Percentiles rank a stretch among this genome's conserved stretches.
Conservation (phyloP, 1,284 basidiomycete genomes). For the Boletus mariae region DNA sequence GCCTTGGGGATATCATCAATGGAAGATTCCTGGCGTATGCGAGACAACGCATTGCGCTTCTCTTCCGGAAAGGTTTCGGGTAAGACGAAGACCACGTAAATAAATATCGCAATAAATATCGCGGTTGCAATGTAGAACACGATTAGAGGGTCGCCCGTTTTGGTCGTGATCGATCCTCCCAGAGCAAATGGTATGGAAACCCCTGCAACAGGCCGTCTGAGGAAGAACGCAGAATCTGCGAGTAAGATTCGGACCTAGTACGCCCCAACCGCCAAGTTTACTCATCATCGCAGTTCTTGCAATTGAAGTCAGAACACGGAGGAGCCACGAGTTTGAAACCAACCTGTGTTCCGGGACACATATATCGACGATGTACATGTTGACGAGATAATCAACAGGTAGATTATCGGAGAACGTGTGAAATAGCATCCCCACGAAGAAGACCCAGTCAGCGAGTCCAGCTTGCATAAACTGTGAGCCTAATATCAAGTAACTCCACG, state of each 20-base stretch:
- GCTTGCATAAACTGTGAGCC: conserved; percentile 15
- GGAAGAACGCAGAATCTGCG: neutral
- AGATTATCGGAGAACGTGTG: conserved; percentile 12
- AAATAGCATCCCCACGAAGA: conserved; percentile 19
- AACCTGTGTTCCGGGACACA: conserved; percentile 29
- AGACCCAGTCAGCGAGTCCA: conserved; percentile 12
- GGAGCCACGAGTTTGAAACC: neutral
- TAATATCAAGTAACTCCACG: conserved; percentile 18
- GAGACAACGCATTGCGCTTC: conserved; percentile 23
- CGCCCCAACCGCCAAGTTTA: conserved; percentile 27
- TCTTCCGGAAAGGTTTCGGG: conserved; percentile 34
- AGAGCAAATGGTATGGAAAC: conserved; percentile 24
- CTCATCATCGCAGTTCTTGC: conserved; percentile 31
- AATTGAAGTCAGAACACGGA: neutral
- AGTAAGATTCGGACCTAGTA: conserved; percentile 20
- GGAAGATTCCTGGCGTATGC: neutral
- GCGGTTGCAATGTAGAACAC: conserved; percentile 26
- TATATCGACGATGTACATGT: conserved; percentile 31
- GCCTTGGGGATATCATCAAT: neutral
- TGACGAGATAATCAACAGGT: conserved; percentile 21
- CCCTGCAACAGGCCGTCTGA: conserved; percentile 17
- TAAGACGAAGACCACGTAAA: conserved; percentile 24
- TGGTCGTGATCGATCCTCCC: conserved; percentile 31
- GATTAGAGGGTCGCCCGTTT: conserved; percentile 21
- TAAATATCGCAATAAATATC: conserved; percentile 17